Evolutionary conservation across 805 yeast species (phyloP).

Genomic region (Teunomyces pallodes): DNA sequence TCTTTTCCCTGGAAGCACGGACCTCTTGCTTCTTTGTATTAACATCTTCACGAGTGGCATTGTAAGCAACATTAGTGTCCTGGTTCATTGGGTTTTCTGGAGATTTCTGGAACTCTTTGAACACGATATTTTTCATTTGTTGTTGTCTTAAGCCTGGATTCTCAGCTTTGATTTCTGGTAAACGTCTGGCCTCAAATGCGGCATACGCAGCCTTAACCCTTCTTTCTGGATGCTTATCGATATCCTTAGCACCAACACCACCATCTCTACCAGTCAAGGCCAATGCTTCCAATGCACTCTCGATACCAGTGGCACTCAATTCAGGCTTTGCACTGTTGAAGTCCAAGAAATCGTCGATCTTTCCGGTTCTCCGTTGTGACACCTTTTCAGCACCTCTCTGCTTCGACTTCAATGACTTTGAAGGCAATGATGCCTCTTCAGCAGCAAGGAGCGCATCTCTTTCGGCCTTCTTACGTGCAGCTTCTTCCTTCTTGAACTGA

Average conservation of each 20-base stretch:
- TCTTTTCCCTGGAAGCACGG: conserved; percentile 47
- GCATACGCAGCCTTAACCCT: conserved; percentile 78
- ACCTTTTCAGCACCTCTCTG: conserved; percentile 68
- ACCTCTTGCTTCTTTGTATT: conserved; percentile 46
- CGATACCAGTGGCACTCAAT: conserved; percentile 72
- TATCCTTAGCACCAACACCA: conserved; percentile 57
- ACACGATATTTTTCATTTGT: conserved; percentile 70
- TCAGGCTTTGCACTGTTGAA: conserved; percentile 48
- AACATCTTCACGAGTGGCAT: conserved; percentile 58
- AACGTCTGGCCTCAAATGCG: conserved; percentile 66
- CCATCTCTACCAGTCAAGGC: conserved; percentile 58
- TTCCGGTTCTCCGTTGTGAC: conserved; percentile 58
- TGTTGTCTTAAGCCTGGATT: conserved; percentile 77
- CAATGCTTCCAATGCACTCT: conserved; percentile 75
- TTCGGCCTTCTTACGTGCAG: conserved; percentile 77
- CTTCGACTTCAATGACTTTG: conserved; percentile 51
- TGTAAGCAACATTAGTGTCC: conserved; percentile 58
- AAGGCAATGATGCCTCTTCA: conserved; percentile 63
- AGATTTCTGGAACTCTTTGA: conserved; percentile 78
- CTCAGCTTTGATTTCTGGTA: conserved; percentile 73
- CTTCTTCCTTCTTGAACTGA: conserved; percentile 70
- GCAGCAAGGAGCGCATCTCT: conserved; percentile 64
- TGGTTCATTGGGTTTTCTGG: conserved; percentile 85
- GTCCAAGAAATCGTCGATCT: conserved; percentile 66
- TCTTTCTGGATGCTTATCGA: conserved; percentile 87